Conservation (phyloP, 2,329 filamentous ascomycete genomes). For the Colletotrichum sp. region DNA sequence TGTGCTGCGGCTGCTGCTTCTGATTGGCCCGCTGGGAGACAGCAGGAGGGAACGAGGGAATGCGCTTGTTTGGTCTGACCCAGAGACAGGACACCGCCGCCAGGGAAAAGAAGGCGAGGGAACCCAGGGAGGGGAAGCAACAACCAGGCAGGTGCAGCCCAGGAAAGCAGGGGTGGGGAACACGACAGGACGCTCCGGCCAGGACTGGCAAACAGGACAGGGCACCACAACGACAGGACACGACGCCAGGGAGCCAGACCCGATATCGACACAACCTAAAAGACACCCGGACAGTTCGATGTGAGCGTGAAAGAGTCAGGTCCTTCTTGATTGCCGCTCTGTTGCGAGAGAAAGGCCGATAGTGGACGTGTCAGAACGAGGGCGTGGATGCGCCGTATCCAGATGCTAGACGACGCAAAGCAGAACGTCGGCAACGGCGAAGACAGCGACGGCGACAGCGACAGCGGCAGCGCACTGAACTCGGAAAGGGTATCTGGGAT, state of each 20-base stretch:
- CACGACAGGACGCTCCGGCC: not conserved
- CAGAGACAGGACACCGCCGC: constrained; percentile 3
- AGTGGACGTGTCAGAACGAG: not conserved
- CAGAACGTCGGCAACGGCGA: not conserved
- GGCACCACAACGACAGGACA: not conserved
- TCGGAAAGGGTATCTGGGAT: not conserved
- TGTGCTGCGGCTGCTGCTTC: not conserved
- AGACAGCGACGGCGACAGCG: not conserved
- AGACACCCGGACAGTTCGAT: constrained; percentile 6
- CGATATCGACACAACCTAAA: constrained; percentile 3
- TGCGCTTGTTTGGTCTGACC: constrained; percentile 18
- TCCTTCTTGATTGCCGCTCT: not conserved
- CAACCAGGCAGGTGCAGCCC: not conserved
- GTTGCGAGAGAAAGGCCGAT: not conserved
- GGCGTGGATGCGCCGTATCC: not conserved
- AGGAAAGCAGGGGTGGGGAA: not conserved
- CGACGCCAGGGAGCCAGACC: not conserved
- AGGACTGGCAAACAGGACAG: not conserved
- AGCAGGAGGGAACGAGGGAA: constrained; percentile 1
- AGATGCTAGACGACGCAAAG: not conserved
- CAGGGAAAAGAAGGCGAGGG: constrained; percentile 15
- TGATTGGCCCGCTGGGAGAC: not conserved
- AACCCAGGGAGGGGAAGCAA: constrained; percentile 1
- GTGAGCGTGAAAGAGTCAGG: constrained; percentile 3
- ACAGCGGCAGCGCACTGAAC: constrained; percentile 9